phyloP scores from a whole-genome alignment of 2,329 filamentous ascomycete species.

The Cercospora canescens region DNA sequence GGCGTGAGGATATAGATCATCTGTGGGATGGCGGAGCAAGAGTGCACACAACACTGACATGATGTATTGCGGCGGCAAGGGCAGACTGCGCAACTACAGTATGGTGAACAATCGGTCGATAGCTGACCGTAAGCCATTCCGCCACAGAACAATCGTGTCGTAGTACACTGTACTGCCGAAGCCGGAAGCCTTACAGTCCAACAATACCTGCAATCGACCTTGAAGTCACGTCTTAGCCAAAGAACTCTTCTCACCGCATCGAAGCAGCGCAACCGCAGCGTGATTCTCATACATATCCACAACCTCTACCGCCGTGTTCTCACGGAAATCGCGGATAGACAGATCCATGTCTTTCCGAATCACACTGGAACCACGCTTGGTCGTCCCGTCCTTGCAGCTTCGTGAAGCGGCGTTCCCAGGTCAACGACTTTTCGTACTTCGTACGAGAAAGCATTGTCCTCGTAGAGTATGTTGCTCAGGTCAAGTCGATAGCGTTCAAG shows the following conservation, averaged over 20 bases:
- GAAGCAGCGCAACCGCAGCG: slow-evolving; percentile 13
- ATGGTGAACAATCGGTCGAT: no score
- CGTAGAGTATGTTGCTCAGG: slow-evolving; percentile 19
- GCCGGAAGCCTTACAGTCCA: no score
- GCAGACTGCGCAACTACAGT: no score
- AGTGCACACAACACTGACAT: no score
- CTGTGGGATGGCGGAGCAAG: no score
- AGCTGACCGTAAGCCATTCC: no score
- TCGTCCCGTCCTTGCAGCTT: slow-evolving; percentile 16
- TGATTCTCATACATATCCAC: slow-evolving; percentile 9
- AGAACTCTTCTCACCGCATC: slow-evolving; percentile 1
- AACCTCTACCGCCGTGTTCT: slow-evolving; percentile 18
- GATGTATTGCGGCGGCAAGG: no score
- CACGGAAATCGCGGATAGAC: slow-evolving; percentile 14
- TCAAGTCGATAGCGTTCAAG: slow-evolving; percentile 8
- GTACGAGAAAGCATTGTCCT: slow-evolving; percentile 20
- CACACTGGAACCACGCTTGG: slow-evolving; percentile 10
- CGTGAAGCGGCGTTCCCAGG: slow-evolving; percentile 20
- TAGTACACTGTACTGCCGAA: no score
- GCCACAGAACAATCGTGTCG: no score
- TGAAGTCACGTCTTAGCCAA: no score
- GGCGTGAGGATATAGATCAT: no score
- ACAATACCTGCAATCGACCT: no score
- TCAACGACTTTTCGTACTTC: slow-evolving; percentile 19
- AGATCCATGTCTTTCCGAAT: slow-evolving; percentile 9